These are phyloP conservation scores for Candida odintsovae DNA, from an alignment of 805 yeast genomes.

Conservation along the genomic window DNA sequence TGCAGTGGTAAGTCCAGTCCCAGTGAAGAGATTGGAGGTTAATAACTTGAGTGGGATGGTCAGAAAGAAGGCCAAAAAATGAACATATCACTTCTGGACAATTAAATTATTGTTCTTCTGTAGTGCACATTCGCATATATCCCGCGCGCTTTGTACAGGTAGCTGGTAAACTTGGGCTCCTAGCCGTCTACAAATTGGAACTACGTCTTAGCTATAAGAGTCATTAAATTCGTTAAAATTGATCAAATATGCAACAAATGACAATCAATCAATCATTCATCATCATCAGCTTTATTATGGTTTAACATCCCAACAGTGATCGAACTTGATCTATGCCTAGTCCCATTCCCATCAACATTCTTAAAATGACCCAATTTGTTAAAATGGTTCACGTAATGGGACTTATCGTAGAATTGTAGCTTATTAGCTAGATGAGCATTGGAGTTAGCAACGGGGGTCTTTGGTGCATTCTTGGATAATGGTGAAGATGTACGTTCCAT, in stretches of 20 bases:
- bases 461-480: constrained; percentile 28
- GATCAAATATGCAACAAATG: neutral
- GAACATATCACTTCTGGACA: neutral
- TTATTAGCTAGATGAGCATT: constrained; percentile 22
- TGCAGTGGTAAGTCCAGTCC: neutral
- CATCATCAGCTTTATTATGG: neutral
- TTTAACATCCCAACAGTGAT: constrained; percentile 19
- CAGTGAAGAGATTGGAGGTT: constrained; percentile 2
- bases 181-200: too few species aligned
- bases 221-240: neutral
- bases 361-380: constrained; percentile 30
- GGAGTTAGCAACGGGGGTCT: constrained; percentile 24
- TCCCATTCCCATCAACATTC: constrained; percentile 2
- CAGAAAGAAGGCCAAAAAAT: constrained; percentile 4
- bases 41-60: constrained; percentile 3
- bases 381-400: constrained; percentile 35
- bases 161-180: too few species aligned
- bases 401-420: neutral
- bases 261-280: neutral
- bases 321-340: constrained; percentile 19
- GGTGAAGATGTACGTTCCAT: constrained; percentile 29
- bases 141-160: too few species aligned
- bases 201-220: neutral
- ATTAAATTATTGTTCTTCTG: too few species aligned
- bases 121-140: too few species aligned